These are phyloP conservation scores for Cicer yamashitae DNA, from an alignment of 306 rosid species.

Conservation along the genomic window DNA sequence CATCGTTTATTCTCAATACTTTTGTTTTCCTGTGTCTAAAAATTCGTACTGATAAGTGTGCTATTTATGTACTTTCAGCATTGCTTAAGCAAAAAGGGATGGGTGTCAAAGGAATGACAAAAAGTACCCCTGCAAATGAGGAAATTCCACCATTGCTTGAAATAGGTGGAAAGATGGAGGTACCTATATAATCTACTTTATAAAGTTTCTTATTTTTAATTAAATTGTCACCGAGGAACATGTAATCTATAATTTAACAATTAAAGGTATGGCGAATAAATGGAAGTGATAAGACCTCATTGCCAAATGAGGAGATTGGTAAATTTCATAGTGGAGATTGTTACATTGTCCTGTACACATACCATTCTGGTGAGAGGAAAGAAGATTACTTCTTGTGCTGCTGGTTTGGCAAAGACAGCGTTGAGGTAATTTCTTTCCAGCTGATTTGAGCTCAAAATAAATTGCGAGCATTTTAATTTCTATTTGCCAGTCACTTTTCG, in stretches of 20 bases:
- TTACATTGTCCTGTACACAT: conserved; percentile 79
- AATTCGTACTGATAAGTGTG: conserved; percentile 43
- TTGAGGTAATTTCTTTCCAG: conserved; percentile 64
- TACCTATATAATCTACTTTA: conserved; percentile 40
- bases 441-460: conserved; percentile 44
- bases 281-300: conserved; percentile 75
- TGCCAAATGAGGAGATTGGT: conserved; percentile 78
- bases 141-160: conserved; percentile 95
- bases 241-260: conserved; percentile 34
- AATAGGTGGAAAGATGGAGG: conserved; percentile 98
- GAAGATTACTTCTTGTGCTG: conserved; percentile 93
- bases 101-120: conserved; percentile 81
- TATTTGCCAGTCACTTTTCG: conserved; percentile 7
- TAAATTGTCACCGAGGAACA: neutral
- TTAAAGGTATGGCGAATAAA: conserved; percentile 82
- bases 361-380: conserved; percentile 92
- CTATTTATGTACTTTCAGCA: conserved; percentile 59
- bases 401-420: conserved; percentile 95
- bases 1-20: conserved; percentile 38
- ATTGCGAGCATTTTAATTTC: conserved; percentile 11
- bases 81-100: conserved; percentile 96
- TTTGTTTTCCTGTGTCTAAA: conserved; percentile 41
- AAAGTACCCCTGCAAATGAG: conserved; percentile 71
- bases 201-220: conserved; percentile 11
- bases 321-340: conserved; percentile 90